Conservation (phyloP, 306 rosid species). For the Carpinus viminea region DNA sequence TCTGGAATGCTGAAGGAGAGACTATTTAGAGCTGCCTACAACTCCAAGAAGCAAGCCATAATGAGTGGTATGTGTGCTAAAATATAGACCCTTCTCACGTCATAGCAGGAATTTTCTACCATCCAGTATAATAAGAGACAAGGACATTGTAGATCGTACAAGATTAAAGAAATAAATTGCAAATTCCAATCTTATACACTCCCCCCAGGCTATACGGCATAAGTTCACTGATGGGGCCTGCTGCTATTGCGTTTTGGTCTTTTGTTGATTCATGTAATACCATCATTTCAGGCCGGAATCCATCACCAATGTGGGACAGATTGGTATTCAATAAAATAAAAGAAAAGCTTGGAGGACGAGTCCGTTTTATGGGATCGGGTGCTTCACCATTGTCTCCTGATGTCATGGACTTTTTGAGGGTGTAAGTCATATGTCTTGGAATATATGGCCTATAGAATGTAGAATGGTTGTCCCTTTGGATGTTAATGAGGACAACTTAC, state of each 20-base stretch:
- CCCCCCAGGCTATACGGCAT: background rate
- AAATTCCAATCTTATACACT: background rate
- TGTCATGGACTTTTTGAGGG: constrained; percentile 85
- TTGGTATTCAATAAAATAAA: constrained; percentile 95
- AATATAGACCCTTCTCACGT: background rate
- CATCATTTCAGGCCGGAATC: constrained; percentile 66
- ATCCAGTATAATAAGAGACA: background rate
- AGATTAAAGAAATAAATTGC: background rate
- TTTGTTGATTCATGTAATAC: background rate
- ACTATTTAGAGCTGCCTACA: constrained; percentile 87
- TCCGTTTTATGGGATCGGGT: constrained; percentile 85
- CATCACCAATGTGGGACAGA: constrained; percentile 95
- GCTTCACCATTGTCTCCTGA: constrained; percentile 98
- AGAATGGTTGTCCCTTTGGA: background rate
- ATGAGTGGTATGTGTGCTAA: constrained; percentile 55
- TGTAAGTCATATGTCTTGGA: constrained; percentile 55
- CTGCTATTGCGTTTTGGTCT: background rate
- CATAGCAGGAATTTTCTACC: background rate
- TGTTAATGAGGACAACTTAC: background rate
- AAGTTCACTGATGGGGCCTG: background rate
- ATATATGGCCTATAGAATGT: constrained; percentile 2
- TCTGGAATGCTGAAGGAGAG: constrained; percentile 88
- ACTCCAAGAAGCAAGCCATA: constrained; percentile 86
- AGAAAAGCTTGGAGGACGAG: constrained; percentile 93
- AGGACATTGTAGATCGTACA: background rate